Evolutionary conservation across 1,139 yeast species (phyloP), one percentile per base, ranked within the genome.

Genomic region (Hyphopichia khmerensis): DNA sequence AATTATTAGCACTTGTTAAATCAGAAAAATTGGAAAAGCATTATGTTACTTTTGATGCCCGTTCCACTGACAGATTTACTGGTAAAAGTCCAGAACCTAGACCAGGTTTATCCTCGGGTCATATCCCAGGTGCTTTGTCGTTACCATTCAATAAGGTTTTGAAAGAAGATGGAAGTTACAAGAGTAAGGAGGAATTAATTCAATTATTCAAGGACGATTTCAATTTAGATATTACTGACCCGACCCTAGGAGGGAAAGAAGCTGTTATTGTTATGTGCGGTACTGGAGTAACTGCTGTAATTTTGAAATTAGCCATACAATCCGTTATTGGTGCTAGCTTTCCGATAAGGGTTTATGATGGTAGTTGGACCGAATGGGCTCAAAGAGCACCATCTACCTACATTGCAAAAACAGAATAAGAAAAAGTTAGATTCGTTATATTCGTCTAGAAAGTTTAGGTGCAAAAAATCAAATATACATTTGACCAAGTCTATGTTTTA

Each of bases 201-300:
- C 55, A 64, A 19, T 53, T 81, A n/a, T 75, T 87, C 52, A 55
- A 64, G 29, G 43, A 57, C 0, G 73, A 72, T 15, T 67, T 62
- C 40, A 65, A 59, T 5, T 44, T 72, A 16, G 77, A 72, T 51
- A 55, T 71, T 45, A 42, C 59, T 9, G 49, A 50, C 30, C 52
- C 60, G 1, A 48, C 50, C 11, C 50, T 64, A 39, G 47, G 56
- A 4, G 60, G 50, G 29, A 59, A 57, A 40, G 80, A 83, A 52
- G 90, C 86, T 9, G 78, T 87, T 16, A 81, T 93, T 43, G 87
- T 84, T 36, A 81, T 87, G 88, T 93, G 99, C 60, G 99, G 98
- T 18, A 84, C 96, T 1, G 98, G 98, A 39, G 97, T 91, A 36
- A 84, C 96, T 17, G 97, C 96, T 0, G 88, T 91, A 48, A 81